phyloP scores from a whole-genome alignment of 1,284 basidiomycete genomes.

The Trichosporon ovoides region DNA sequence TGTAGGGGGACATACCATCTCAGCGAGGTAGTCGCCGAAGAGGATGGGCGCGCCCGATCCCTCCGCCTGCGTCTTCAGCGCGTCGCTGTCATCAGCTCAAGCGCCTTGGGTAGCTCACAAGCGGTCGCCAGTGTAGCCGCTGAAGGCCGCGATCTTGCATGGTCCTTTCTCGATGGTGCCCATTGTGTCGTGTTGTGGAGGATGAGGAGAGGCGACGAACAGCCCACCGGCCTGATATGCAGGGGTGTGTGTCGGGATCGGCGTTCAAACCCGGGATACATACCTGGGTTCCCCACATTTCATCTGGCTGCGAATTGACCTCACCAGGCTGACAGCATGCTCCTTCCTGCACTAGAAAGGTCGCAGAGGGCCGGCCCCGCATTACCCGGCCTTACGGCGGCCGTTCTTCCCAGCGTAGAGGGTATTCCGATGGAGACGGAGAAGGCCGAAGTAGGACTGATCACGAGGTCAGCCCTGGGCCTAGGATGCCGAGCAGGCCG shows the following conservation, averaged over 20 bases:
- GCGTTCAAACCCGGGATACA: not conserved
- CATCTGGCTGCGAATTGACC: no score
- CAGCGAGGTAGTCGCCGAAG: conserved; percentile 23
- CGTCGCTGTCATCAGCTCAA: not conserved
- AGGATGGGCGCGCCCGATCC: conserved; percentile 12
- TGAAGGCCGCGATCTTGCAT: conserved; percentile 21
- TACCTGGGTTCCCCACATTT: not conserved
- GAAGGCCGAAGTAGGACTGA: no score
- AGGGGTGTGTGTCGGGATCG: not conserved
- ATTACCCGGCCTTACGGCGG: no score
- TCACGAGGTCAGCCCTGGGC: no score
- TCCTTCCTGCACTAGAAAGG: no score
- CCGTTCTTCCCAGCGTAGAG: no score
- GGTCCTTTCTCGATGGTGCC: conserved; percentile 4
- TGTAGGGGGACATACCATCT: conserved; percentile 14
- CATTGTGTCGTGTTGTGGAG: not conserved
- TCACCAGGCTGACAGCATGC: no score
- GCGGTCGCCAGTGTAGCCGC: conserved; percentile 14
- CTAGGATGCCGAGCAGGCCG: not conserved
- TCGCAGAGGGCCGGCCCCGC: no score
- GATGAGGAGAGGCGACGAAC: not conserved
- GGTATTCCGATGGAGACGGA: no score
- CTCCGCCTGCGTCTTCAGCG: conserved; percentile 15
- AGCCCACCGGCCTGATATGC: not conserved
- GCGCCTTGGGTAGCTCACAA: not conserved